A percentile compares a stretch with the other conserved stretches of the same genome.
Evolutionary conservation across 495 filamentous ascomycete genomes (phyloP).

Genomic region (Aspergillus carlsbadensis): DNA sequence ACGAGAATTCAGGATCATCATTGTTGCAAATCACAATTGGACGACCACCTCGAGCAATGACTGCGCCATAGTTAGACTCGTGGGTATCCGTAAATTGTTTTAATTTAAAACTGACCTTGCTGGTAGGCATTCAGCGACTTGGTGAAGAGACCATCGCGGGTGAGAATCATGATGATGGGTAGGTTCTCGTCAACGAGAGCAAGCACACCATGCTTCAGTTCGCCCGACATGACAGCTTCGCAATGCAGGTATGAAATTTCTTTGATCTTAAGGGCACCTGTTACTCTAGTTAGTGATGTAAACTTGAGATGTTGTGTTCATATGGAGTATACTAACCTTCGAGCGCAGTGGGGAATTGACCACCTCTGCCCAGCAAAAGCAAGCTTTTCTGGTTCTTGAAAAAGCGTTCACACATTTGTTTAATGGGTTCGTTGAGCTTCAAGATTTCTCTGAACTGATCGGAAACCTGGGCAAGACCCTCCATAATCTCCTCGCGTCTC

Average conservation of each 20-base stretch:
- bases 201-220: constrained; percentile 96
- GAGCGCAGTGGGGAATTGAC: constrained; percentile 94
- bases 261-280: constrained; percentile 94
- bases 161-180: constrained; percentile 99
- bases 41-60: constrained; percentile 88
- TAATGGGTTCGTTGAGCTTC: constrained; percentile 88
- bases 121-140: constrained; percentile 99
- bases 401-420: constrained; percentile 81
- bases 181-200: constrained; percentile 97
- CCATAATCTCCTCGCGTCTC: constrained; percentile 94
- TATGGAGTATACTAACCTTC: constrained; percentile 59
- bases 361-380: constrained; percentile 87
- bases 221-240: constrained; percentile 99
- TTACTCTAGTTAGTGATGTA: constrained; percentile 14
- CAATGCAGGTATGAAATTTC: constrained; percentile 99
- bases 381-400: constrained; percentile 98
- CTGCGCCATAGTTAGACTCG: constrained; percentile 38
- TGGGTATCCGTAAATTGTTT: background rate
- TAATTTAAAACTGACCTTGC: constrained; percentile 63
- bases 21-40: constrained; percentile 98
- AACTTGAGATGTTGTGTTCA: background rate
- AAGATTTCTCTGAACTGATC: constrained; percentile 89
- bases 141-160: constrained; percentile 89
- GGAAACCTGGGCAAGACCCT: constrained; percentile 82
- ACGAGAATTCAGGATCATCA: constrained; percentile 82